A percentile compares a stretch with the other conserved stretches of the same genome.
phyloP scores from a whole-genome alignment of 2,329 filamentous ascomycete species.

The Pseudogymnoascus sp. region DNA sequence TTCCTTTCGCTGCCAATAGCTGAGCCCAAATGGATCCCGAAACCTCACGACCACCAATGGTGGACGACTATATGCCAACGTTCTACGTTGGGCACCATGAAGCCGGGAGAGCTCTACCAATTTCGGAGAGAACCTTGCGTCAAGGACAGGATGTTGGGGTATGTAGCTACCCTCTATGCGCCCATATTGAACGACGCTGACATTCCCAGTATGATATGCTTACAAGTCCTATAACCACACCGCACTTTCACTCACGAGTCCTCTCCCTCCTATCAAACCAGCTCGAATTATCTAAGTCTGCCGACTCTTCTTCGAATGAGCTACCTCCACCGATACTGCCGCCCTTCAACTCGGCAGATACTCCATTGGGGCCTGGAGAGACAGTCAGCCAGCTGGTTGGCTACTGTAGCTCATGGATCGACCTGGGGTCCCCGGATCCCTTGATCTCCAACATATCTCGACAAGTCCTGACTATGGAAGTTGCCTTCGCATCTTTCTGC shows the following conservation, averaged over 20 bases:
- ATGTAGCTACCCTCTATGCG: conserved; percentile 32
- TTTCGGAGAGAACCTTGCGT: conserved; percentile 57
- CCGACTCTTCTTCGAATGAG: conserved; percentile 34
- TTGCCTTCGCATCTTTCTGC: conserved; percentile 93
- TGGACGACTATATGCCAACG: conserved; percentile 33
- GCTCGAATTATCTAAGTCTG: conserved; percentile 33
- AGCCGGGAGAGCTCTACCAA: conserved; percentile 48
- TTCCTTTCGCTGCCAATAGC: neutral
- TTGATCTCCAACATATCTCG: conserved; percentile 78
- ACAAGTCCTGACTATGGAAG: conserved; percentile 82
- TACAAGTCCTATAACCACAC: conserved; percentile 70
- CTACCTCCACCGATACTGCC: conserved; percentile 52
- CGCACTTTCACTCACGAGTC: conserved; percentile 63
- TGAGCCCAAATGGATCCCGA: conserved; percentile 3
- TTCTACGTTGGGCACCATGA: conserved; percentile 74
- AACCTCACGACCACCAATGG: conserved; percentile 14
- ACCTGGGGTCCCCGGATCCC: conserved; percentile 75
- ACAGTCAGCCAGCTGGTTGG: conserved; percentile 68
- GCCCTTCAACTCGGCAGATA: conserved; percentile 73
- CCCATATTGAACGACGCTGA: conserved; percentile 20
- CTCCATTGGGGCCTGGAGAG: conserved; percentile 60
- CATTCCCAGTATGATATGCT: conserved; percentile 64
- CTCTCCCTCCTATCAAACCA: conserved; percentile 54
- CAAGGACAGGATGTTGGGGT: conserved; percentile 64
- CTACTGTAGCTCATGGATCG: conserved; percentile 86